Conservation (phyloP, 2,329 filamentous ascomycete species). For the Fusarium staphyleae region DNA sequence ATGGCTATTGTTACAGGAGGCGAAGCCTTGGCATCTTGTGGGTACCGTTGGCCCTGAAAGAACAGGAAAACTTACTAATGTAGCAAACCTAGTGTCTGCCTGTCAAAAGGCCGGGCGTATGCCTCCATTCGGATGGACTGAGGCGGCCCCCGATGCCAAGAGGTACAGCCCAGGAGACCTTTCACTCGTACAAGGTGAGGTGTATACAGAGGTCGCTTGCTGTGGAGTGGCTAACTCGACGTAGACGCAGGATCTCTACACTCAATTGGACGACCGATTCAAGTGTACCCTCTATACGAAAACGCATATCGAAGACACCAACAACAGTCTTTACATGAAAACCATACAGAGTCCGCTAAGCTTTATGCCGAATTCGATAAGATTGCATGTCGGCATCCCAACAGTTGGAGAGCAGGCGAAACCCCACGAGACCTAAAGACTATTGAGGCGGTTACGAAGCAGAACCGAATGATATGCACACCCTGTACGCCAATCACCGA, state of each 20-base stretch:
- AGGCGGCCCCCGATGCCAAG: constrained; percentile 54
- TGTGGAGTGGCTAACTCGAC: constrained; percentile 6
- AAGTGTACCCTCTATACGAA: constrained; percentile 73
- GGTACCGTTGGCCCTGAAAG: neutral
- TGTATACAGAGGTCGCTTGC: rapidly evolving
- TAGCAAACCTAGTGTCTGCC: constrained; percentile 40
- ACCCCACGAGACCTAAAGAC: constrained; percentile 52
- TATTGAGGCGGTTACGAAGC: constrained; percentile 61
- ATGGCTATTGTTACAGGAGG: constrained; percentile 68
- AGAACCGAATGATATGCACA: constrained; percentile 72
- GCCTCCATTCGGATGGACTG: constrained; percentile 67
- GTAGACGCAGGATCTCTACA: constrained; percentile 64
- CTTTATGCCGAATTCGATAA: constrained; percentile 68
- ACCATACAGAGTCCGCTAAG: constrained; percentile 64
- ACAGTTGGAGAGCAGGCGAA: constrained; percentile 65
- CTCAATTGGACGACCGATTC: constrained; percentile 67
- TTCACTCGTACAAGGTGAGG: constrained; percentile 45
- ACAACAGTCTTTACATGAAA: constrained; percentile 60
- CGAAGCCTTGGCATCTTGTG: constrained; percentile 68
- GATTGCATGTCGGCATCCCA: constrained; percentile 59
- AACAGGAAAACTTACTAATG: neutral
- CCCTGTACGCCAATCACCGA: constrained; percentile 59
- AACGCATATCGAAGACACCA: constrained; percentile 66
- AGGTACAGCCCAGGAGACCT: constrained; percentile 56
- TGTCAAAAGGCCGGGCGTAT: constrained; percentile 44